Conservation (phyloP, 2,329 filamentous ascomycete genomes). For the Diaporthe ampelina region DNA sequence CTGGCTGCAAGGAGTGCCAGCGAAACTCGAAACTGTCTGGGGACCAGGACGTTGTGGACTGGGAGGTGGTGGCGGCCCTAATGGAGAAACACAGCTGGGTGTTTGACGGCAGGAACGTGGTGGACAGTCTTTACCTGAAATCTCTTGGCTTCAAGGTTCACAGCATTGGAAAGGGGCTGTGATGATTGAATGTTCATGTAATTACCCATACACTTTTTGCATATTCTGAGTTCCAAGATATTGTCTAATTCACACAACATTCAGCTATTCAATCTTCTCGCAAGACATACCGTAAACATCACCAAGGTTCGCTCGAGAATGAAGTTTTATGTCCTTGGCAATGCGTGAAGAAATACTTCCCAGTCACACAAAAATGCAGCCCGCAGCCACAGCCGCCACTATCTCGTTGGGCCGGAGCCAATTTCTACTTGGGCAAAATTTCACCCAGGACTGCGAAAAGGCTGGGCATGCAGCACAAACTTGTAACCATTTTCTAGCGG, state of each 20-base stretch:
- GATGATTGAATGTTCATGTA: neutral
- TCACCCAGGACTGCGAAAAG: neutral
- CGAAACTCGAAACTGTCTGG: slow-evolving; percentile 31
- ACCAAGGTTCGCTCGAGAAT: too few species aligned
- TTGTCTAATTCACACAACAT: neutral
- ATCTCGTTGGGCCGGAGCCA: neutral
- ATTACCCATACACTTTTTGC: neutral
- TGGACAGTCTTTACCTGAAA: slow-evolving; percentile 37
- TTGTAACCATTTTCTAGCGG: neutral
- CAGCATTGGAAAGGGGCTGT: slow-evolving; percentile 41
- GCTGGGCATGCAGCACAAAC: slow-evolving; percentile 12
- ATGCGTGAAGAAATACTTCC: neutral
- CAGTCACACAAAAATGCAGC: neutral
- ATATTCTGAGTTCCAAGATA: neutral
- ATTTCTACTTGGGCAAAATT: neutral
- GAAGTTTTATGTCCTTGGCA: neutral
- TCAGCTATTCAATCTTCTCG: neutral
- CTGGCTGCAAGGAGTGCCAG: slow-evolving; percentile 37
- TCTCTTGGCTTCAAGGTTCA: slow-evolving; percentile 42
- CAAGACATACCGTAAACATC: neutral
- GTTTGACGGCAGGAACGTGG: slow-evolving; percentile 41
- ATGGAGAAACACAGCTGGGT: slow-evolving; percentile 43
- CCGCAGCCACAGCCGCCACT: neutral
- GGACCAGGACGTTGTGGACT: slow-evolving; percentile 39
- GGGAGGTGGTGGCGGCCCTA: slow-evolving; percentile 37